A percentile compares a stretch with the other conserved stretches of the same genome.
Conservation (phyloP, 2,329 filamentous ascomycete genomes). For the Fusarium foetens region DNA sequence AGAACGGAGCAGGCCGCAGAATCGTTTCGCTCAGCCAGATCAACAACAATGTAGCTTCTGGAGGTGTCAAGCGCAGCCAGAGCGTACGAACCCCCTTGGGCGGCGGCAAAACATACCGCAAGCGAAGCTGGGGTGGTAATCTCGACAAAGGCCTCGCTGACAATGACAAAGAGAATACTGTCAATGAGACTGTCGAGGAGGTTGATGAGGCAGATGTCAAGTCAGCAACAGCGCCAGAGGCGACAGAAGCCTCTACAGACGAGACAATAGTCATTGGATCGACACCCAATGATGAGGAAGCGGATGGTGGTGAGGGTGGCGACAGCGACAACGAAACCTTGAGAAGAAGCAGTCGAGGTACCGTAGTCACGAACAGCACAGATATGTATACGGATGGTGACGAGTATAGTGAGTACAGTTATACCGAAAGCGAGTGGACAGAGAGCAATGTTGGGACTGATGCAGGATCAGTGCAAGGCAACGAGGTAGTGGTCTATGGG, state of each 20-base stretch:
- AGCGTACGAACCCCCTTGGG: constrained; percentile 73
- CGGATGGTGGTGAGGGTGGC: constrained; percentile 39
- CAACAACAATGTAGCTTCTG: constrained; percentile 73
- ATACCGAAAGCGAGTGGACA: constrained; percentile 60
- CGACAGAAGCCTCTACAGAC: constrained; percentile 37
- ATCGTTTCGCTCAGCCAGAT: constrained; percentile 95
- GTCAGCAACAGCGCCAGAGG: constrained; percentile 21
- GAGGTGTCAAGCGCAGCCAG: constrained; percentile 79
- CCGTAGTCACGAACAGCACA: constrained; percentile 56
- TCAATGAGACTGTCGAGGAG: constrained; percentile 73
- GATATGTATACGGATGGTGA: constrained; percentile 53
- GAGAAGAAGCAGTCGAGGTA: constrained; percentile 60
- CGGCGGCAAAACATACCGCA: constrained; percentile 62
- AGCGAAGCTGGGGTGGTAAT: constrained; percentile 74
- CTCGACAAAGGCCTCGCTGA: constrained; percentile 61
- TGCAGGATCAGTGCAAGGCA: constrained; percentile 43
- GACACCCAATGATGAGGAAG: constrained; percentile 33
- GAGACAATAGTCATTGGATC: constrained; percentile 41
- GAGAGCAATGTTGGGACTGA: constrained; percentile 53
- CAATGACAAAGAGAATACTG: constrained; percentile 69
- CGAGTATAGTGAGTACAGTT: constrained; percentile 54
- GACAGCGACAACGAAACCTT: constrained; percentile 64
- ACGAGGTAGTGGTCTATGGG: constrained; percentile 51
- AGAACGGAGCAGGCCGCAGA: constrained; percentile 72
- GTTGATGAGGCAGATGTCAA: constrained; percentile 49